phyloP scores from a whole-genome alignment of 2,329 filamentous ascomycete species.

The Metarhizium album region DNA sequence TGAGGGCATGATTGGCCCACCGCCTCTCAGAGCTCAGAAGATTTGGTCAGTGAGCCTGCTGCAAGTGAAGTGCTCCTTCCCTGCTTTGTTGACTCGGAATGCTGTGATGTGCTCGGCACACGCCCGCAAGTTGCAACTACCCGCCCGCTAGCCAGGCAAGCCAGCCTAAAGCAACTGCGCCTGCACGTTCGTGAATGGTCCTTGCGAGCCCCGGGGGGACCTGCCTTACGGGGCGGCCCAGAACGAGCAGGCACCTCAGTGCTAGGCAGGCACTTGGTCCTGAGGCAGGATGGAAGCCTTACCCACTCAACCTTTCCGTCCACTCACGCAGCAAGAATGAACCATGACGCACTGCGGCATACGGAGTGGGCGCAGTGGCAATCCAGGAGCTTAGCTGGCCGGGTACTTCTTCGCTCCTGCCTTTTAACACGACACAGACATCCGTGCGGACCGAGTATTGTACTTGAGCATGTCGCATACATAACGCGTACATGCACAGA shows the following conservation, averaged over 20 bases:
- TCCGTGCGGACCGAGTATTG: no score
- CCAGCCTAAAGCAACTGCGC: not conserved
- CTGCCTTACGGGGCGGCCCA: conserved; percentile 6
- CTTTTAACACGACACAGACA: no score
- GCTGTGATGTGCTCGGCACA: not conserved
- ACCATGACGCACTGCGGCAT: not conserved
- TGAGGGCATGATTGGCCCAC: not conserved
- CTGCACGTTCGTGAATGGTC: not conserved
- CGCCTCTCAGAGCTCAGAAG: not conserved
- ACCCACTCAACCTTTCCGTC: not conserved
- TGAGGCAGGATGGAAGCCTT: no score
- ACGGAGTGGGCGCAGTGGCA: not conserved
- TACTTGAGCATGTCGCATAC: no score
- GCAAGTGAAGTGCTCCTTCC: not conserved
- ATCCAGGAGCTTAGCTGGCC: not conserved
- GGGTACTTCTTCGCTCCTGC: not conserved
- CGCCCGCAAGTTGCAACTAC: not conserved
- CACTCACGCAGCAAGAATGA: not conserved
- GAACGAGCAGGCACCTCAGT: not conserved
- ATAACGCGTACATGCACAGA: no score
- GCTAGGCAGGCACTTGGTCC: no score
- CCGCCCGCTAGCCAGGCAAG: not conserved
- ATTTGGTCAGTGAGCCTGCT: not conserved
- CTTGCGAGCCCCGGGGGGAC: no score
- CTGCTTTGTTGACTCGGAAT: not conserved